These are phyloP conservation scores for Podospora conica DNA, from an alignment of 495 filamentous ascomycete genomes.

Conservation along the genomic window DNA sequence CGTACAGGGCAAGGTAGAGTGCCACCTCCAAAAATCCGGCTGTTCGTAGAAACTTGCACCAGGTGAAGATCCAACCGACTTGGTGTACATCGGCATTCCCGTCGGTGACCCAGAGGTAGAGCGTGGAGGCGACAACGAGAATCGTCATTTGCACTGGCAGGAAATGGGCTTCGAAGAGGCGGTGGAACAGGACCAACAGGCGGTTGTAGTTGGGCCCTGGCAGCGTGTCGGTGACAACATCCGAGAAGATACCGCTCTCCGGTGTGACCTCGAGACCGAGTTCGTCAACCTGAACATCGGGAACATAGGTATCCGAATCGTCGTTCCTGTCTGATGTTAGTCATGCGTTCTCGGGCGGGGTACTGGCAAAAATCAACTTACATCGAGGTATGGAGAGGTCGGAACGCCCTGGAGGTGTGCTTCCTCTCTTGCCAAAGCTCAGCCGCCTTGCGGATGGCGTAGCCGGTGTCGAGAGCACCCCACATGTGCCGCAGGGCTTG, in stretches of 20 bases:
- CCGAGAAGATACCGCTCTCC: slow-evolving; percentile 44
- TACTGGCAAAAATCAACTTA: slow-evolving; percentile 18
- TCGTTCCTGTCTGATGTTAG: slow-evolving; percentile 24
- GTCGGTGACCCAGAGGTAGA: slow-evolving; percentile 48
- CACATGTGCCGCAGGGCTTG: slow-evolving; percentile 68
- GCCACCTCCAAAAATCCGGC: slow-evolving; percentile 54
- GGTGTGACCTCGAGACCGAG: slow-evolving; percentile 31
- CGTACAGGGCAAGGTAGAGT: slow-evolving; percentile 55
- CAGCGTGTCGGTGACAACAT: slow-evolving; percentile 41
- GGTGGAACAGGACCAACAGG: slow-evolving; percentile 47
- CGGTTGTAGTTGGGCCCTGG: slow-evolving; percentile 40
- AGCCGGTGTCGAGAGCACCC: slow-evolving; percentile 63
- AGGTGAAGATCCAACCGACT: slow-evolving; percentile 46
- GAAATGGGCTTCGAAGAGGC: slow-evolving; percentile 65
- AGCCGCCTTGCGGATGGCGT: slow-evolving; percentile 44
- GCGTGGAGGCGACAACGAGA: slow-evolving; percentile 51
- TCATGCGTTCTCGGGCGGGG: neutral
- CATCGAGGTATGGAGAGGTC: slow-evolving; percentile 45
- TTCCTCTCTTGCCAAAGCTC: slow-evolving; percentile 46
- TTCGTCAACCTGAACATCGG: slow-evolving; percentile 36
- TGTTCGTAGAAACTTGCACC: slow-evolving; percentile 53
- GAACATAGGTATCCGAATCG: slow-evolving; percentile 41
- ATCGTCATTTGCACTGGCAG: slow-evolving; percentile 57
- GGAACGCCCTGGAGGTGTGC: slow-evolving; percentile 43
- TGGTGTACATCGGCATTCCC: slow-evolving; percentile 41